Base-by-base conservation (phyloP, 1,284 basidiomycete genomes). In the Ganoderma meredithae region DNA sequence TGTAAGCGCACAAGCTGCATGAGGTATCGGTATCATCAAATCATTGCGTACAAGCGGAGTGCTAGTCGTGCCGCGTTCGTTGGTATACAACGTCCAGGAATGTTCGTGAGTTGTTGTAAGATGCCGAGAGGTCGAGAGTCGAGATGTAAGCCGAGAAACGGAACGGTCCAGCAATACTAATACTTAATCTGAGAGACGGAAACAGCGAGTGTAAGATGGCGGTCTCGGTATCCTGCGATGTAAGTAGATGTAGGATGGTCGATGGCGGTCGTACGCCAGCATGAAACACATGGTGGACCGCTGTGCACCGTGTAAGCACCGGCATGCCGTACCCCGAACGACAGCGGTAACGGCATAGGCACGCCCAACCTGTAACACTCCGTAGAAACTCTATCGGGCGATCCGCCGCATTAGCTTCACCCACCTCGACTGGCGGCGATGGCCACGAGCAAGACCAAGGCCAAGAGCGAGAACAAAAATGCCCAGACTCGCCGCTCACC, bases 1-100 rank as follows among this genome's bases (percentile, higher is more conserved):
- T 10, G 33, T 25, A 22, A 60, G 40, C 58, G 56, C 39, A 59
- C 52, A 13, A 55, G 52, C 15, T 55, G 52, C 52, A 55, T 33
- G 52, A 19, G 52, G 52, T 53, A 53, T 53, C 52, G 36, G 36
- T 39, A 2, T 39, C 36, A 10, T 39, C 36, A 5, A 39, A 53
- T 53, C 52, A 31, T 33, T 55, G 52, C 25, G 31, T 55, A 55
- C 52, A 55, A 33, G 52, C 27, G 27, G 0, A 10, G 7, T 12
- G 10, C 1, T 13, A 9, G 52, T 55, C 52, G 52, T 39, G 36
- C 31, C 52, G 9, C 52, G 52, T 33, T 33, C 52, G 52, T 55
- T 55, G 27, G 15, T 33, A 55, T 33, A 13, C 52, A 55, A 55
- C 27, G 52, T 55, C 52, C 52, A 55, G 27, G 15, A 55, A 55